These are phyloP conservation scores for Balansia obtecta DNA, from an alignment of 2,329 filamentous ascomycete species.

Conservation along the genomic window DNA sequence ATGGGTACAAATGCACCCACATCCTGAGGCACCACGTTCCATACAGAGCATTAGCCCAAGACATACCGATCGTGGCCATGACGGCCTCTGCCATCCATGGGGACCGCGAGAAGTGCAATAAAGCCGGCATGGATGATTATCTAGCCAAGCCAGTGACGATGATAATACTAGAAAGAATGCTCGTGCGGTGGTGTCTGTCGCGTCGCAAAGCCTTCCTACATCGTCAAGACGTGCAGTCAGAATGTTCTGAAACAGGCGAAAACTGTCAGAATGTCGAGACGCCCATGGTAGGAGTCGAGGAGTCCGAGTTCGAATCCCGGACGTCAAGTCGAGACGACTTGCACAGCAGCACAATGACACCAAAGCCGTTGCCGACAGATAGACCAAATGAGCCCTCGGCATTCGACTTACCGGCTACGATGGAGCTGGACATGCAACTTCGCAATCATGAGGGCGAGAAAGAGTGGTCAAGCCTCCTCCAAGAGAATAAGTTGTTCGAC, in stretches of 20 bases:
- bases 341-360: conserved; percentile 23
- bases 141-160: conserved; percentile 62
- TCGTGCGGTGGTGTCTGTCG: conserved; percentile 51
- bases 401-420: conserved; percentile 23
- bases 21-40: conserved; percentile 55
- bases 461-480: conserved; percentile 29
- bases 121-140: conserved; percentile 67
- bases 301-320: conserved; percentile 9
- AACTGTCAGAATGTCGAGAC: conserved; percentile 30
- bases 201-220: conserved; percentile 14
- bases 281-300: conserved; percentile 23
- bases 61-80: conserved; percentile 71
- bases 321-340: conserved; percentile 16
- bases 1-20: conserved; percentile 68
- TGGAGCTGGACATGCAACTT: conserved; percentile 22
- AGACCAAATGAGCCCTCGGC: conserved; percentile 28
- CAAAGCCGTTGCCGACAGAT: conserved; percentile 25
- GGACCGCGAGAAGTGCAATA: conserved; percentile 60
- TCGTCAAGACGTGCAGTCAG: conserved; percentile 21
- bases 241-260: conserved; percentile 33
- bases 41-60: conserved; percentile 45
- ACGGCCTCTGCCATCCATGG: conserved; percentile 69
- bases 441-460: conserved; percentile 24
- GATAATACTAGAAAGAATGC: conserved; percentile 55
- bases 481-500: conserved; percentile 35